Base-by-base conservation (phyloP, 163 green algal genomes). In the Volvox carteri region DNA sequence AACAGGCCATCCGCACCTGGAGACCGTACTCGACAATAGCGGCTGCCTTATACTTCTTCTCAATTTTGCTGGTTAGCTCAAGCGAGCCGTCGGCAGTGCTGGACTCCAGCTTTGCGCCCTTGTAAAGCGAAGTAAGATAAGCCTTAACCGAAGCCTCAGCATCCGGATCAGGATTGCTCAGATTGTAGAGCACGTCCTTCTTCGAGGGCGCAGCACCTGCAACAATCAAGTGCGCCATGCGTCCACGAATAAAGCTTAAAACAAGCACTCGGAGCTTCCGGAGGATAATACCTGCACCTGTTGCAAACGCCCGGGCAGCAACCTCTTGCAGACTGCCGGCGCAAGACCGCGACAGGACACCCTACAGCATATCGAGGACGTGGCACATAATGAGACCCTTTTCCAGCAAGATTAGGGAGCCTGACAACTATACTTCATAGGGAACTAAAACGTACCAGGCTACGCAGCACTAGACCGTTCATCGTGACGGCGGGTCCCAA, bases 21-120 rank as follows among this genome's bases (percentile, higher is more conserved):
- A 95, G 91, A 42, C 93, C 92, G 25, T 87, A 86, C 83, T 94
- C 92, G 16, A 95, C 89, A 56, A 94, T 84, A 65, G 92, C 86
- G 23, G 93, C 93, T 52, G 92, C 92, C 68, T 92, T 87, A 58
- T 95, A 95, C 90, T 95, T 95, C 68, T 90, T 88, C 86, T 95
- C 92, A 7, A 95, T 90, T 70, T 94, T 89, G 37, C 85, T 72
- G 21, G 92, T 91, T 11, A 95, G 78, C 85, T 93, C 87, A 11
- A 92, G 80, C n/a, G 84, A 85, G 41, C 91, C 78, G 65, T 93
- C 87, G 16, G 87, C 72, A 12, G 44, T 70, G 60, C 78, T 85
- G 50, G 86, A 39, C 44, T 90, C 75, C 12, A 84, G 28, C 85
- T 94, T 95, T 21, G 80, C 80, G 41, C 85, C 86, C 33, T 89